Conservation (phyloP, 345 rosid species). For the Eucalyptus polyanthemos region DNA sequence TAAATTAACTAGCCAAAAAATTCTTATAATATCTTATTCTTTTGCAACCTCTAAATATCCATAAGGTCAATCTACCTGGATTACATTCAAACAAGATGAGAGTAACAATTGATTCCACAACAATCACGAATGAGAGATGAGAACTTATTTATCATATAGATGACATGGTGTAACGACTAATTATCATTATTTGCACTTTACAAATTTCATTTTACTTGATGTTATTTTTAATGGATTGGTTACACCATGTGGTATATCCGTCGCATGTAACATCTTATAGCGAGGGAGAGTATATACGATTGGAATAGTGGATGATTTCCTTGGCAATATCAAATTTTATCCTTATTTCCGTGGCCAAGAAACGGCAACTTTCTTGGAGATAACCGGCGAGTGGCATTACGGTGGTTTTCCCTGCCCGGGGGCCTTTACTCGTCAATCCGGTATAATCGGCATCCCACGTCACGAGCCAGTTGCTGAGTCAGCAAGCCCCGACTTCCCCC, state of each 20-base stretch:
- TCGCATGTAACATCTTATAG: neutral
- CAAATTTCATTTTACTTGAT: neutral
- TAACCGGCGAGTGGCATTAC: neutral
- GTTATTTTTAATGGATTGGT: neutral
- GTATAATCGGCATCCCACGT: neutral
- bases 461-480: neutral
- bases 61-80: neutral
- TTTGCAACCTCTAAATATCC: neutral
- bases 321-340: neutral
- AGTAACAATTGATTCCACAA: neutral
- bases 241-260: accelerated
- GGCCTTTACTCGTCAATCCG: neutral
- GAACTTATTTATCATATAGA: neutral
- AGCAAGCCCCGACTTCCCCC: neutral
- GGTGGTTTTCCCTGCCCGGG: neutral
- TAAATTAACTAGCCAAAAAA: neutral
- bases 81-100: neutral
- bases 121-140: neutral
- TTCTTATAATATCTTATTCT: neutral
- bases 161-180: accelerated
- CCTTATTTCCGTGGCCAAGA: neutral
- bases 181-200: accelerated
- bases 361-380: neutral
- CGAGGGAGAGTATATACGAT: neutral
- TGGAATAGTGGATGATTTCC: neutral